Percentiles rank a stretch among this genome's conserved stretches.
These are phyloP conservation scores for Solanum arcanum DNA, from an alignment of 257 asterid genomes.

Conservation along the genomic window DNA sequence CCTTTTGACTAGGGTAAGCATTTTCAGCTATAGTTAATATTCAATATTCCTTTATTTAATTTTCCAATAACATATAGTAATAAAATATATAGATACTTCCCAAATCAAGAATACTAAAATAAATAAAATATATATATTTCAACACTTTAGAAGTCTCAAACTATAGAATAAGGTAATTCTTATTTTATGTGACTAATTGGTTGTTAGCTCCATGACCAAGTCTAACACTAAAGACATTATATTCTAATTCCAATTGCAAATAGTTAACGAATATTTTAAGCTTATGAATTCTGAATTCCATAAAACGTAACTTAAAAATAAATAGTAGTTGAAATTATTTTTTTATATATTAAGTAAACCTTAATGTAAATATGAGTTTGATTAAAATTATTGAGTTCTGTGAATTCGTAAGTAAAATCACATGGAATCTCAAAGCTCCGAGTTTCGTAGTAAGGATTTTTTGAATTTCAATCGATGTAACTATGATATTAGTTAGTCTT, in stretches of 20 bases:
- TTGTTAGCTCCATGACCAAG: not conserved
- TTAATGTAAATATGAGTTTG: no score
- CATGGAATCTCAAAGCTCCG: no score
- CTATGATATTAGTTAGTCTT: no score
- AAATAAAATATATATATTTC: not conserved
- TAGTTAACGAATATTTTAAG: not conserved
- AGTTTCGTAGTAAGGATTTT: accelerated
- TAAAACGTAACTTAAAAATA: not conserved
- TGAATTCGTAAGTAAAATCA: accelerated
- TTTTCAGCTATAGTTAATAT: not conserved
- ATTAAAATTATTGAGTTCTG: no score
- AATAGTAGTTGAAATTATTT: not conserved
- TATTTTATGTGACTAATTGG: not conserved
- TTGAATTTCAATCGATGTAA: not conserved
- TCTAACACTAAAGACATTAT: not conserved
- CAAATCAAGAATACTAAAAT: not conserved
- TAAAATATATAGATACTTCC: not conserved
- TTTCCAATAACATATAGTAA: not conserved
- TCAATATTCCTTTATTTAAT: not conserved
- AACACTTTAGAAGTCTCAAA: not conserved
- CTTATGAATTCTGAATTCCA: not conserved
- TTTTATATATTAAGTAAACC: not conserved
- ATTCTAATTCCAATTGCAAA: not conserved
- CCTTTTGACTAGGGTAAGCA: not conserved
- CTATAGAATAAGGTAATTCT: not conserved